A percentile compares a stretch with the other conserved stretches of the same genome.
phyloP scores from a whole-genome alignment of 257 asterid genomes.

The Nicotiana attenuata region DNA sequence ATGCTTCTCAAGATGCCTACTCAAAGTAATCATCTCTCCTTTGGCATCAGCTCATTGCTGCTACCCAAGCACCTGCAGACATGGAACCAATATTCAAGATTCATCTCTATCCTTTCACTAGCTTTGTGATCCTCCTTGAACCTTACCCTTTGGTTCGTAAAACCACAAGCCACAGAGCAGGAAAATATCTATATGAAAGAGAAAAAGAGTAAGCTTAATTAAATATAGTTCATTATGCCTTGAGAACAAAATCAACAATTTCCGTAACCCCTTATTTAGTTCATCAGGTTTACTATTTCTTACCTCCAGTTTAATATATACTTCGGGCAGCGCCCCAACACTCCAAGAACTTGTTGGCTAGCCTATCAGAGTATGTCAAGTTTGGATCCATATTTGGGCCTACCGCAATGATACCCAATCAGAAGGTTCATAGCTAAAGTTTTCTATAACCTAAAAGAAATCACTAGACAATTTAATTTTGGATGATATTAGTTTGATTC shows the following conservation, averaged over 20 bases:
- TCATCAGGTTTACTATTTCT: too few species aligned
- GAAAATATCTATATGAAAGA: too few species aligned
- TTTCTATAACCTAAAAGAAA: too few species aligned
- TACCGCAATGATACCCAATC: constrained; percentile 71
- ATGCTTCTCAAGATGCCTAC: constrained; percentile 90
- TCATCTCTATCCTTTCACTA: constrained; percentile 72
- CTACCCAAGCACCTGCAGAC: constrained; percentile 89
- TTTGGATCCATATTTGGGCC: constrained; percentile 96
- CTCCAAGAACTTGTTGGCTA: constrained; percentile 98
- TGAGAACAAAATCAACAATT: too few species aligned
- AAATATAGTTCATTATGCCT: too few species aligned
- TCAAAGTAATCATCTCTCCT: constrained; percentile 79
- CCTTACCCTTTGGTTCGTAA: constrained; percentile 86
- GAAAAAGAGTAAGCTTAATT: not conserved
- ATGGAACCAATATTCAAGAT: constrained; percentile 93
- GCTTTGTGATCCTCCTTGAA: constrained; percentile 83
- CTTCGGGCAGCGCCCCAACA: constrained; percentile 22
- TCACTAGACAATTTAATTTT: too few species aligned
- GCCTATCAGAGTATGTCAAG: constrained; percentile 89
- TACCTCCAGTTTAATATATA: too few species aligned
- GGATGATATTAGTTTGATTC: too few species aligned
- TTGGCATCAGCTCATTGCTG: constrained; percentile 76
- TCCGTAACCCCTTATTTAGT: too few species aligned
- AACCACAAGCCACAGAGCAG: constrained; percentile 39
- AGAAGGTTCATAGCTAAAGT: too few species aligned